Conservation (phyloP, 2,329 filamentous ascomycete species). For the Fusarium xylarioides region DNA sequence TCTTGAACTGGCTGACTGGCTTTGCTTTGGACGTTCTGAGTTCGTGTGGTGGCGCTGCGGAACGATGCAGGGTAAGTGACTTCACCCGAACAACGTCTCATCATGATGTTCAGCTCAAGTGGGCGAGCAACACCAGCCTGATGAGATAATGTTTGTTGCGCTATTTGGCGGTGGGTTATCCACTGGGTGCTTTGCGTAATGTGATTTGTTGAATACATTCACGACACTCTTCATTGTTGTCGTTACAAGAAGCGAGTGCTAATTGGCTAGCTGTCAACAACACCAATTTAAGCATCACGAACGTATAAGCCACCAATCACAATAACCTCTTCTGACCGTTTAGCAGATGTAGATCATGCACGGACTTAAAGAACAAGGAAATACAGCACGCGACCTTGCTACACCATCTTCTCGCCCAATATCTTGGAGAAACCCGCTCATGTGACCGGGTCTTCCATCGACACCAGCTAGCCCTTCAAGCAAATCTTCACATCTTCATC, state of each 20-base stretch:
- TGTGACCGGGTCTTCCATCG: constrained; percentile 1
- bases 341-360: not conserved
- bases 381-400: not conserved
- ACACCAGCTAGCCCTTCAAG: not conserved
- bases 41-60: rapidly evolving
- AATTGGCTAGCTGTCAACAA: not conserved
- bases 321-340: not conserved
- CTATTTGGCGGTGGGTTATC: rapidly evolving
- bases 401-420: not conserved
- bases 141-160: not conserved
- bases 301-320: not conserved
- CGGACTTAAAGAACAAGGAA: not conserved
- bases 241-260: not conserved
- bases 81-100: not conserved
- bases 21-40: not conserved
- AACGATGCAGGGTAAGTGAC: not conserved
- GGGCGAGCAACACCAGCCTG: not conserved
- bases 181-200: rapidly evolving
- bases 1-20: not conserved
- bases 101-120: not conserved
- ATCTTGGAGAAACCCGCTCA: not conserved
- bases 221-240: not conserved
- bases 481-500: not conserved
- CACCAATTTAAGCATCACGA: not conserved
- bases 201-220: no score